Percentiles rank a stretch among this genome's conserved stretches.
Conservation (phyloP, 257 asterid genomes). For the Petunia axillaris region DNA sequence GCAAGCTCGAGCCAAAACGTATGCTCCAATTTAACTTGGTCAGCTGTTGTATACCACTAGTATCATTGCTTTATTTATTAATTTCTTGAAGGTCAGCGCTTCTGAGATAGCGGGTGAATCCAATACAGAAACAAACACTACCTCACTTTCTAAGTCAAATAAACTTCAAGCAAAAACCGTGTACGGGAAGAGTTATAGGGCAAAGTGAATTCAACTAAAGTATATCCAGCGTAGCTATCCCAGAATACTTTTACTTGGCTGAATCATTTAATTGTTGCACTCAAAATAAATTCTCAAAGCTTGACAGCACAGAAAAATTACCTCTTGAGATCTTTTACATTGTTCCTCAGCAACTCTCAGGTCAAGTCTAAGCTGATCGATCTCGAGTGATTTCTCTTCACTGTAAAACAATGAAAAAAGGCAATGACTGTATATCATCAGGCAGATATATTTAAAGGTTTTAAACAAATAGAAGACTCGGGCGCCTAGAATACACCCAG, state of each 20-base stretch:
- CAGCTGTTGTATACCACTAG: neutral
- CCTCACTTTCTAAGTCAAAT: neutral
- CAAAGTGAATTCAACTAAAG: constrained; percentile 2
- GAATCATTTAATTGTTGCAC: neutral
- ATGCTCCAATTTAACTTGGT: neutral
- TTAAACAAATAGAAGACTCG: neutral
- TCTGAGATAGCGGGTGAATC: neutral
- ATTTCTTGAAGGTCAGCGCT: neutral
- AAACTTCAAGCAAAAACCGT: neutral
- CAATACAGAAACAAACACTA: neutral
- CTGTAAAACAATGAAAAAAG: constrained; percentile 40
- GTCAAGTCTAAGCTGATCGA: constrained; percentile 48
- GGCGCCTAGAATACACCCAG: constrained; percentile 18
- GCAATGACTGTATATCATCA: constrained; percentile 18
- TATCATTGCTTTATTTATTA: neutral
- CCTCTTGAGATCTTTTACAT: constrained; percentile 52
- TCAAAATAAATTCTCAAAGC: constrained; percentile 9
- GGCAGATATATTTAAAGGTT: constrained; percentile 9
- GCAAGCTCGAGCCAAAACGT: neutral
- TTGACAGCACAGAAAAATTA: constrained; percentile 28
- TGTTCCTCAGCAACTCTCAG: constrained; percentile 46
- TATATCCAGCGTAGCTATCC: constrained; percentile 14
- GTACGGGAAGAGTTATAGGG: neutral
- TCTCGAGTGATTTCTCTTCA: constrained; percentile 45
- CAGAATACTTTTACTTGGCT: constrained; percentile 13